phyloP scores from a whole-genome alignment of 2,329 filamentous ascomycete genomes.

The Myriosclerotinia scirpicola region DNA sequence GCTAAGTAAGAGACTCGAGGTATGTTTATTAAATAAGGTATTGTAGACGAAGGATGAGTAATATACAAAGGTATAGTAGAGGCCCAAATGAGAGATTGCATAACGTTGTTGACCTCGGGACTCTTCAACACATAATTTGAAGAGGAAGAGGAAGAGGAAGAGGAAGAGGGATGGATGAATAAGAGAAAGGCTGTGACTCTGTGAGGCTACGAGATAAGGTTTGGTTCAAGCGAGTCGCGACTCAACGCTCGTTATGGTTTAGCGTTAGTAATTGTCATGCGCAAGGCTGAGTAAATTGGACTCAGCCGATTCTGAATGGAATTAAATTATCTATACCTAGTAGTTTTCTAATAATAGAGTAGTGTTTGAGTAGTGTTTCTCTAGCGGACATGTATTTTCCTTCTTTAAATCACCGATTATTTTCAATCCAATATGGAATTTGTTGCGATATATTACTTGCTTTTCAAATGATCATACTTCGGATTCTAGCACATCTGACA shows the following conservation, averaged over 20 bases:
- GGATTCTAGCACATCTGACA: background rate
- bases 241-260: background rate
- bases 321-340: too few relatives aligned
- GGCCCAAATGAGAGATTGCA: slow-evolving; percentile 41
- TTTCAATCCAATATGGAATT: too few relatives aligned
- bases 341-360: too few relatives aligned
- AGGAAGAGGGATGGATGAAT: background rate
- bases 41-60: slow-evolving; percentile 37
- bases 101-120: slow-evolving; percentile 22
- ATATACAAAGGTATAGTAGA: slow-evolving; percentile 41
- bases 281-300: background rate
- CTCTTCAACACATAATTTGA: background rate
- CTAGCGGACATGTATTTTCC: too few relatives aligned
- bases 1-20: slow-evolving; percentile 69
- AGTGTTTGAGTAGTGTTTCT: too few relatives aligned
- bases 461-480: background rate
- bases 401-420: too few relatives aligned
- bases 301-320: too few relatives aligned
- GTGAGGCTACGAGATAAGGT: slow-evolving; percentile 1
- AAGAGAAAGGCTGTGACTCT: background rate
- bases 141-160: background rate
- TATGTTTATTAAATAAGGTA: slow-evolving; percentile 51
- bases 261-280: background rate
- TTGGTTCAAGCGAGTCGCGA: background rate
- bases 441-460: background rate